phyloP scores from a whole-genome alignment of 352 stramenopile species.

The Pythium rishiriense region DNA sequence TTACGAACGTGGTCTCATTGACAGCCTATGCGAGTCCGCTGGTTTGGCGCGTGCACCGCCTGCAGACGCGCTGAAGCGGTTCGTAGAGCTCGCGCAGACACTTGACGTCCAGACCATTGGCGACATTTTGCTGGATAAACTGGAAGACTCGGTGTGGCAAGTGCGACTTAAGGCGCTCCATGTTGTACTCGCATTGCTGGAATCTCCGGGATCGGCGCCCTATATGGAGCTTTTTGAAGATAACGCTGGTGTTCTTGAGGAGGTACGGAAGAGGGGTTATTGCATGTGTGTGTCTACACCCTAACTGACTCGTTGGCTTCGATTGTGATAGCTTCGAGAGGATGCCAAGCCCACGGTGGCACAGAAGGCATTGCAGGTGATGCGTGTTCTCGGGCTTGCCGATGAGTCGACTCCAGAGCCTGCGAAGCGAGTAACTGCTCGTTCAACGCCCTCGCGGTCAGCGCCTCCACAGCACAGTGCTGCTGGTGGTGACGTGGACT shows the following conservation, averaged over 20 bases:
- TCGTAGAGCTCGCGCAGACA: conserved; percentile 86
- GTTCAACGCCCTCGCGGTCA: conserved; percentile 15
- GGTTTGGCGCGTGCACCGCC: conserved; percentile 75
- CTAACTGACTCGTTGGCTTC: neutral
- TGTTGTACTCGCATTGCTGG: conserved; percentile 75
- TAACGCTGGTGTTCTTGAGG: conserved; percentile 81
- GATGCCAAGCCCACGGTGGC: conserved; percentile 81
- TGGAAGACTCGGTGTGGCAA: conserved; percentile 85
- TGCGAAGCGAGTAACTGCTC: conserved; percentile 8
- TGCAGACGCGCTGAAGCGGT: conserved; percentile 76
- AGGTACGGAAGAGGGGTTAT: conserved; percentile 32
- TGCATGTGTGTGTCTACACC: neutral
- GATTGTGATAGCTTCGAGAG: conserved; percentile 43
- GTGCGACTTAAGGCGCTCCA: conserved; percentile 82
- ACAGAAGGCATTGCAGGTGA: conserved; percentile 71
- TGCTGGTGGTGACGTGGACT: conserved; percentile 56
- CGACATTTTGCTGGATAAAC: conserved; percentile 84
- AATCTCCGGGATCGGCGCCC: conserved; percentile 54
- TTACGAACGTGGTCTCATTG: conserved; percentile 86
- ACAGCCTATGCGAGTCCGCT: conserved; percentile 76
- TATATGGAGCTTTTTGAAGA: conserved; percentile 86
- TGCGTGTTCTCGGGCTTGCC: conserved; percentile 64
- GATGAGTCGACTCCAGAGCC: conserved; percentile 45
- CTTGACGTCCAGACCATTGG: conserved; percentile 83
- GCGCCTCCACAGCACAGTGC: conserved; percentile 19